phyloP scores from a whole-genome alignment of 1,284 basidiomycete species.

The Inonotus hispidus region DNA sequence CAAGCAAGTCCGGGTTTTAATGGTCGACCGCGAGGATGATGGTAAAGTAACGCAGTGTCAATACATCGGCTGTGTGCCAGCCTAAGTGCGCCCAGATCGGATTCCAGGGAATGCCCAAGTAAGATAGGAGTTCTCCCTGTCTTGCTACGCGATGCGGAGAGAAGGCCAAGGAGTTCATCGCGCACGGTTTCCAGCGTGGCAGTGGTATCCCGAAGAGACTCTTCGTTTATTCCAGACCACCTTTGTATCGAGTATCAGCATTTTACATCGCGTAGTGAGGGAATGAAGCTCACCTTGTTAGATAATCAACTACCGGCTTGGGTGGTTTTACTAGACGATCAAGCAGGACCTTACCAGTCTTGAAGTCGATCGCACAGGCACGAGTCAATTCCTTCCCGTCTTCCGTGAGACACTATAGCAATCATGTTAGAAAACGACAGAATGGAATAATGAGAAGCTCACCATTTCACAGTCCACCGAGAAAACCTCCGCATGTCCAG shows the following conservation, averaged over 20 bases:
- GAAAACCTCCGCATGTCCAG: constrained; percentile 42
- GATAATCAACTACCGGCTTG: constrained; percentile 79
- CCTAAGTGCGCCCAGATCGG: constrained; percentile 80
- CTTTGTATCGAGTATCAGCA: constrained; percentile 32
- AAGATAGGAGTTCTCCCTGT: constrained; percentile 72
- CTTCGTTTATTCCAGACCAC: constrained; percentile 87
- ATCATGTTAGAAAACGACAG: not conserved
- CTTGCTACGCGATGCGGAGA: constrained; percentile 43
- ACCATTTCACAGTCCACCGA: constrained; percentile 95
- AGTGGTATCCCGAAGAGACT: constrained; percentile 59
- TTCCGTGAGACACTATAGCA: constrained; percentile 74
- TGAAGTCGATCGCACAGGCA: constrained; percentile 76
- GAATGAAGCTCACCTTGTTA: constrained; percentile 66
- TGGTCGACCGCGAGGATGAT: constrained; percentile 83
- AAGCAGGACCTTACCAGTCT: constrained; percentile 66
- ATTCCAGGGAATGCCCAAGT: constrained; percentile 92
- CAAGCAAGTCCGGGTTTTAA: constrained; percentile 90
- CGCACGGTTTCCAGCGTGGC: constrained; percentile 78
- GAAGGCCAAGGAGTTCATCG: constrained; percentile 50
- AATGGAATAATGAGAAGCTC: constrained; percentile 22
- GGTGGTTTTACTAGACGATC: constrained; percentile 84
- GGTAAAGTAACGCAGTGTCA: constrained; percentile 84
- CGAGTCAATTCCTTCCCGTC: constrained; percentile 85
- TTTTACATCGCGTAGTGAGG: not conserved
- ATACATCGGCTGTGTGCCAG: constrained; percentile 81